Percentiles rank a stretch among this genome's conserved stretches.
Evolutionary conservation across 495 filamentous ascomycete genomes (phyloP).

Genomic region (Cercophora scortea): DNA sequence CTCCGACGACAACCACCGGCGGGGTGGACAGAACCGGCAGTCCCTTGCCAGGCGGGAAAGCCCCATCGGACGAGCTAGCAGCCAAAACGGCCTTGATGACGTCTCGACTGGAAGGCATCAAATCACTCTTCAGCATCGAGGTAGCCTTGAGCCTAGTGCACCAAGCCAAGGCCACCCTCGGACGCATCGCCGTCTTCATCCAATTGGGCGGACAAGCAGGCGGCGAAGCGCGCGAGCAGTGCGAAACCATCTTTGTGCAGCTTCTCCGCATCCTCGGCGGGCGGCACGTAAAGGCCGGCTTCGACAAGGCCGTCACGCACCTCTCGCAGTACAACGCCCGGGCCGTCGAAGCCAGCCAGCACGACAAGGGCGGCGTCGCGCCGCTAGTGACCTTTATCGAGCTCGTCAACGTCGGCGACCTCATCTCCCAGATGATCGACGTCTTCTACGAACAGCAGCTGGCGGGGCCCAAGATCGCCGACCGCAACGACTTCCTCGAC

Average conservation of each 20-base stretch:
- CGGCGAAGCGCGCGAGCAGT: constrained; percentile 81
- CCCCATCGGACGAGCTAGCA: constrained; percentile 82
- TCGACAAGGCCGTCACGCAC: constrained; percentile 86
- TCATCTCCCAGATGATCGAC: constrained; percentile 98
- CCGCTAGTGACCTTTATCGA: constrained; percentile 95
- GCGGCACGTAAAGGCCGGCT: constrained; percentile 84
- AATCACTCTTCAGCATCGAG: constrained; percentile 91
- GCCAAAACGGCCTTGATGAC: constrained; percentile 97
- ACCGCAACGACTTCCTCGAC: constrained; percentile 90
- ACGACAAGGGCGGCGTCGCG: constrained; percentile 64
- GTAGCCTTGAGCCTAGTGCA: constrained; percentile 86
- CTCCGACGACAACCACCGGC: no score
- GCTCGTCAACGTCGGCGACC: constrained; percentile 93
- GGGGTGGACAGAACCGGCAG: constrained; percentile 27
- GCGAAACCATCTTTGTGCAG: constrained; percentile 78
- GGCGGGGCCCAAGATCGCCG: constrained; percentile 69
- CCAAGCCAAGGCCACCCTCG: constrained; percentile 80
- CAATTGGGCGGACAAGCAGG: constrained; percentile 69
- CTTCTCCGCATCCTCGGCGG: constrained; percentile 76
- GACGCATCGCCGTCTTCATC: constrained; percentile 76
- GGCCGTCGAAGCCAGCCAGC: constrained; percentile 55
- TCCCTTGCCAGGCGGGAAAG: constrained; percentile 48
- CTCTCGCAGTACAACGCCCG: constrained; percentile 87
- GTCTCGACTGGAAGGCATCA: constrained; percentile 84
- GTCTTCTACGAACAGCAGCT: constrained; percentile 98